A percentile compares a stretch with the other conserved stretches of the same genome.
phyloP scores from a whole-genome alignment of 306 rosid genomes.

The Cucumis melo region DNA sequence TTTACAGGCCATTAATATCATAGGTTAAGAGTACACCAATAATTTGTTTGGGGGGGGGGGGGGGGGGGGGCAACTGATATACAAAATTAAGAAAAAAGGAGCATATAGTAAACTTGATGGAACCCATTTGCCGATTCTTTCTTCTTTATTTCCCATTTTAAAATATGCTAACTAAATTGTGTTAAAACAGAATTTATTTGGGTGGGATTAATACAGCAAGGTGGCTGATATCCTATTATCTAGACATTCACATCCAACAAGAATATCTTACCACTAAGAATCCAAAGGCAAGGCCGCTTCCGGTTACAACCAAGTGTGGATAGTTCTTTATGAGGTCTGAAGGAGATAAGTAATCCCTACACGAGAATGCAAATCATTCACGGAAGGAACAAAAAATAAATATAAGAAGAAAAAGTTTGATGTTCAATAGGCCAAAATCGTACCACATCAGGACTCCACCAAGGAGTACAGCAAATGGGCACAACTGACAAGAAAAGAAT shows the following conservation, averaged over 20 bases:
- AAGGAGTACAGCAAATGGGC: constrained; percentile 59
- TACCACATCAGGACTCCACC: constrained; percentile 82
- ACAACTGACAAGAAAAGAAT: constrained; percentile 48
- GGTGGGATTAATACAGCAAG: neutral
- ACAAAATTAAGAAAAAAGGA: neutral
- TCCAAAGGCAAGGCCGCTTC: constrained; percentile 88
- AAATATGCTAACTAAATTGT: neutral
- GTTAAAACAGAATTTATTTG: neutral
- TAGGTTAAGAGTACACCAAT: neutral
- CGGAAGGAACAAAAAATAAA: constrained; percentile 1
- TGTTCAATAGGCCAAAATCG: constrained; percentile 10
- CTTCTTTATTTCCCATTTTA: neutral
- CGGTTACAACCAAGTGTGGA: constrained; percentile 70
- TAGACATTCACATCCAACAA: neutral
- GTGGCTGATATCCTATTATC: neutral
- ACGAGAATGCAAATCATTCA: constrained; percentile 1
- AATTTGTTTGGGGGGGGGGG: too few relatives aligned
- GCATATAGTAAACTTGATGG: neutral
- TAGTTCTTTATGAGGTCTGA: constrained; percentile 48
- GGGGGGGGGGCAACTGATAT: neutral
- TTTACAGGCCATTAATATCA: neutral
- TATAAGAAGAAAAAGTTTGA: neutral
- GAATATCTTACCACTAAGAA: constrained; percentile 62
- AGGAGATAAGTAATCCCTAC: constrained; percentile 86
- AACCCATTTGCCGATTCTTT: neutral